Evolutionary conservation across 164 flowering plant species (phyloP).

Genomic region (Stephania japonica): DNA sequence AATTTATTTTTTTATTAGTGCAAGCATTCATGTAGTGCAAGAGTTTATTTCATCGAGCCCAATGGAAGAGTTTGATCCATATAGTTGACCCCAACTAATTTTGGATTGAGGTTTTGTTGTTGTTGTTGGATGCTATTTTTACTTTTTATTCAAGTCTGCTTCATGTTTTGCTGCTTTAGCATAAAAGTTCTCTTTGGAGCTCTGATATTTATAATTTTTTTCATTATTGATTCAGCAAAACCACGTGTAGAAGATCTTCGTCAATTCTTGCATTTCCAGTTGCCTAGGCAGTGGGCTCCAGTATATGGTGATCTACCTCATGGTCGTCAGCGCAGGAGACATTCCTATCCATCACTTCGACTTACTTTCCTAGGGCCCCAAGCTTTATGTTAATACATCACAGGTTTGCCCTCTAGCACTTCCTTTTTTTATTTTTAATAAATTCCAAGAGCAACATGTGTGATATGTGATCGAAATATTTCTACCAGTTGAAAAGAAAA

Average conservation of each 20-base stretch:
- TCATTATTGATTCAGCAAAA: slow-evolving; percentile 51
- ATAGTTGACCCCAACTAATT: slow-evolving; percentile 49
- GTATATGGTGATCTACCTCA: slow-evolving; percentile 74
- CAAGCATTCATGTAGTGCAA: no score
- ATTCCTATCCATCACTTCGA: slow-evolving; percentile 56
- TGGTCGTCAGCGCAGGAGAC: slow-evolving; percentile 49
- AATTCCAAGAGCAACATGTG: no score
- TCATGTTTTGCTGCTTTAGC: not conserved
- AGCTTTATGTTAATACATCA: slow-evolving; percentile 64
- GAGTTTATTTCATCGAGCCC: no score
- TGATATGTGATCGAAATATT: no score
- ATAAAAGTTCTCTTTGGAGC: not conserved
- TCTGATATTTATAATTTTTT: not conserved
- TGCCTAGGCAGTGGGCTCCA: slow-evolving; percentile 97
- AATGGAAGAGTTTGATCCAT: no score
- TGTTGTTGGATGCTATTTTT: not conserved
- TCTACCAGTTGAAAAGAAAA: no score
- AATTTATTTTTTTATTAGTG: no score
- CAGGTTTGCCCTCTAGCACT: slow-evolving; percentile 31
- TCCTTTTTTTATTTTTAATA: no score
- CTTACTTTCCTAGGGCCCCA: slow-evolving; percentile 73
- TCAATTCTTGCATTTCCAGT: slow-evolving; percentile 79
- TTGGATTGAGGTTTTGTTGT: not conserved
- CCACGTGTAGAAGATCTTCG: slow-evolving; percentile 80
- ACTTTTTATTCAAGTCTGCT: not conserved